Evolutionary conservation across 192 early-diverging fungal genomes (phyloP), one percentile per base, ranked within the genome.

Genomic region (Entrophospora sp.): DNA sequence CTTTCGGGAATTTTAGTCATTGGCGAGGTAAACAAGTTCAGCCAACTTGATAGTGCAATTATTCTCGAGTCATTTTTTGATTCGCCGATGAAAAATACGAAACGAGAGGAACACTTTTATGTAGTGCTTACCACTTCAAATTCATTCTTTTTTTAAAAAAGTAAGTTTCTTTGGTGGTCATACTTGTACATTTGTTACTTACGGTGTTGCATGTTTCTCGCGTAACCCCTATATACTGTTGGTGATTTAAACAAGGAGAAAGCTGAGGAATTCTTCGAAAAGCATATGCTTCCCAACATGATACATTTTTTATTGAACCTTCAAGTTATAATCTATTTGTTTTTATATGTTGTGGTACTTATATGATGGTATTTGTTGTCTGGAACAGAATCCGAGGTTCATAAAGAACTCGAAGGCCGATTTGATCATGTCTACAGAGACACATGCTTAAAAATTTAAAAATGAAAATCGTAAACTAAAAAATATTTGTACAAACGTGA

Each of bases 141-240:
- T 40, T 40, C 58, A 38, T 40, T 56, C 4, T 56, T 56, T 56
- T 32, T 56, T 56, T 36, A 16, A 35, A 56, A 56, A 18, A 31
- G 53, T 56, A 56, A 32, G 28, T 32, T 18, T 9, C 6, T 31
- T 18, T 32, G 12, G 16, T 34, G 12, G 1, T 55, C 28, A 34
- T 34, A 55, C 31, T 34, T 16, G 27, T n/a, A n/a, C 28, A 13
- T 31, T 56, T 56, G 16, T 56, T 56, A 16, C 30, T 3, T 5
- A 48, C 32, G 32, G 53, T 56, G 12, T 56, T 56, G 16, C 8
- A 36, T 16, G n/a, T 34, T 20, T 10, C 53, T 32, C 30, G 32
- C 32, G 25, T 48, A 25, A 48, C 45, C 22, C 45, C 45, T n/a
- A 22, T 48, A 48, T 32, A 20, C 32, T 34, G 45, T 48, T 6